Conservation (phyloP, 306 rosid species). For the Datisca glomerata region DNA sequence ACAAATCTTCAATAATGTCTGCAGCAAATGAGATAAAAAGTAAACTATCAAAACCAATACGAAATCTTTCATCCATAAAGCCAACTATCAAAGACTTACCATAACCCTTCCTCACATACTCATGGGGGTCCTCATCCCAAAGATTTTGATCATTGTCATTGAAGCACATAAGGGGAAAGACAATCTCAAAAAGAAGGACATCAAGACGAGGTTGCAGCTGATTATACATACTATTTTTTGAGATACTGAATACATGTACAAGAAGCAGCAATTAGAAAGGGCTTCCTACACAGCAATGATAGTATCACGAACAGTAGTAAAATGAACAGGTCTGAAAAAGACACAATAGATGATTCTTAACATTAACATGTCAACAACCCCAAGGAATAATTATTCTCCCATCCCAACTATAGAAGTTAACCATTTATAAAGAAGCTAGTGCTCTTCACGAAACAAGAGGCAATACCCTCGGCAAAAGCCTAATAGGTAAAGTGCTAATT, state of each 20-base stretch:
- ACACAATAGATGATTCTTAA: no score
- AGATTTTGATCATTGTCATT: slow-evolving; percentile 85
- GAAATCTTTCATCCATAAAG: slow-evolving; percentile 1
- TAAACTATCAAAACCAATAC: slow-evolving; percentile 10
- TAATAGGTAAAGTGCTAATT: no score
- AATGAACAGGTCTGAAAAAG: no score
- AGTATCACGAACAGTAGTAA: no score
- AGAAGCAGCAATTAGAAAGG: no score
- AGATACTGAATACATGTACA: slow-evolving; percentile 52
- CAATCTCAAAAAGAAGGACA: slow-evolving; percentile 81
- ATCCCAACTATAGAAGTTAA: no score
- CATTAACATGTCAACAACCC: no score
- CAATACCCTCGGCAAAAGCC: no score
- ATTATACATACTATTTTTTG: slow-evolving; percentile 70
- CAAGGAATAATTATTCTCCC: no score
- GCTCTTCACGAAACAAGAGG: no score
- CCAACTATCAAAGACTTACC: slow-evolving; percentile 37
- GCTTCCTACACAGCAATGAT: no score
- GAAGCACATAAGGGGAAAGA: slow-evolving; percentile 95
- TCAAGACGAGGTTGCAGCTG: slow-evolving; percentile 81
- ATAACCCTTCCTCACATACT: slow-evolving; percentile 95
- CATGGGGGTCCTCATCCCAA: slow-evolving; percentile 98
- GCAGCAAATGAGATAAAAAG: slow-evolving; percentile 13
- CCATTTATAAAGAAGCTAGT: no score
- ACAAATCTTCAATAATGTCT: slow-evolving; percentile 94